Evolutionary conservation across 2,329 filamentous ascomycete species (phyloP).

Genomic region (Penicillium griseofulvum): DNA sequence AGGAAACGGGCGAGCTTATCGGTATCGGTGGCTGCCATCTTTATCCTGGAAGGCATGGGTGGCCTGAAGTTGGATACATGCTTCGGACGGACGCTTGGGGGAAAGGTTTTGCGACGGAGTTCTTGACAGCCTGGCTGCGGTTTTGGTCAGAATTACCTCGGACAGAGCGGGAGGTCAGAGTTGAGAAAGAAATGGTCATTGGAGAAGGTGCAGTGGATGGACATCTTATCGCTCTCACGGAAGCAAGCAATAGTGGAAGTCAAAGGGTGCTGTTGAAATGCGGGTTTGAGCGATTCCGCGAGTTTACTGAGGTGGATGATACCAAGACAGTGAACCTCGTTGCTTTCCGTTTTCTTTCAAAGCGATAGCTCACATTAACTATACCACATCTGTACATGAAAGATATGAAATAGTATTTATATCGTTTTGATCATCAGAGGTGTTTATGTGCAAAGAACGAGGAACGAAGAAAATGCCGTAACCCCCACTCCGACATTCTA

Average conservation of each 20-base stretch:
- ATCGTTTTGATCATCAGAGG: background rate
- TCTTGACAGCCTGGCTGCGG: constrained; percentile 9
- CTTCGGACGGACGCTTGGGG: constrained; percentile 12
- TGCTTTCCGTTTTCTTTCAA: constrained; percentile 11
- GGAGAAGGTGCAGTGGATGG: constrained; percentile 4
- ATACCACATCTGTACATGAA: background rate
- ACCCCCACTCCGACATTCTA: background rate
- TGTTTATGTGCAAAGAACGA: background rate
- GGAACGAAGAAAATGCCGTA: background rate
- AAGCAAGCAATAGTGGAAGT: constrained; percentile 6
- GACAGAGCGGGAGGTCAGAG: constrained; percentile 4
- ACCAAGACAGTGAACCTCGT: constrained; percentile 4
- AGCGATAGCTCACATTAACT: background rate
- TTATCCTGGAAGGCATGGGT: constrained; percentile 9
- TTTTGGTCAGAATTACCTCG: constrained; percentile 9
- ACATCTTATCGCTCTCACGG: constrained; percentile 12
- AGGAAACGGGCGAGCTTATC: constrained; percentile 11
- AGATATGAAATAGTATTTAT: background rate
- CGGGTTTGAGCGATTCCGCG: constrained; percentile 11
- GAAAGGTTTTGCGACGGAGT: constrained; percentile 12
- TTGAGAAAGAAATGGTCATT: constrained; percentile 9
- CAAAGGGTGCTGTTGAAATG: constrained; percentile 11
- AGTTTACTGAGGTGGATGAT: constrained; percentile 9
- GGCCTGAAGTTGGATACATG: constrained; percentile 16
- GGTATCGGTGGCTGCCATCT: constrained; percentile 14